These are phyloP conservation scores for Puccinellia tenuiflora DNA, from an alignment of 176 grass and related monocot species.

Conservation along the genomic window DNA sequence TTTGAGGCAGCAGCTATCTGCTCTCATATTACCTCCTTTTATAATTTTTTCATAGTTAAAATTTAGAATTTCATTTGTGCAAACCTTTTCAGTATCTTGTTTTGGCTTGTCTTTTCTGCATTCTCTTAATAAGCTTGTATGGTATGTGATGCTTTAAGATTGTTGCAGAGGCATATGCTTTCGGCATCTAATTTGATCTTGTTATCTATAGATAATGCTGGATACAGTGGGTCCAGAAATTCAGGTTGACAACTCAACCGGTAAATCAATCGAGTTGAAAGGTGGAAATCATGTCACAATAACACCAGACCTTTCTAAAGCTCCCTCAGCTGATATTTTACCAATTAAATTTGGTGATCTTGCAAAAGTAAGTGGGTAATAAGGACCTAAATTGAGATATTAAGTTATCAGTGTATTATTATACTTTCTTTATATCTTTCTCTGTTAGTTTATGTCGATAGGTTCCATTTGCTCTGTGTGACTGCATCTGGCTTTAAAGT, in stretches of 20 bases:
- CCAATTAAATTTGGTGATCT: conserved; percentile 77
- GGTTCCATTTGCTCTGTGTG: neutral
- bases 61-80: neutral
- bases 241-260: conserved; percentile 79
- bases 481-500: neutral
- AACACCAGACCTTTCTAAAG: conserved; percentile 68
- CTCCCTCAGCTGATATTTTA: conserved; percentile 60
- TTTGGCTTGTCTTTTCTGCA: neutral
- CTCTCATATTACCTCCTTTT: neutral
- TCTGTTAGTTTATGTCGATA: neutral
- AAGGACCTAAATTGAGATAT: neutral
- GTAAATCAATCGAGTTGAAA: conserved; percentile 59
- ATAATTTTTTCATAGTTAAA: neutral
- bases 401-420: neutral
- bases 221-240: conserved; percentile 98
- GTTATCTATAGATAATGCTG: conserved; percentile 71
- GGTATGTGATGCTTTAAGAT: neutral
- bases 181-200: conserved; percentile 7
- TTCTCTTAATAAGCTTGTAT: conserved; percentile 1
- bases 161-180: neutral
- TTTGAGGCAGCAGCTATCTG: neutral
- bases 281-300: conserved; percentile 70
- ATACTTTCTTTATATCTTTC: neutral
- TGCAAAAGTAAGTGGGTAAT: conserved; percentile 64
- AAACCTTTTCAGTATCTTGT: neutral